phyloP scores from a whole-genome alignment of 2,329 filamentous ascomycete species.

The Colletotrichum incanum region DNA sequence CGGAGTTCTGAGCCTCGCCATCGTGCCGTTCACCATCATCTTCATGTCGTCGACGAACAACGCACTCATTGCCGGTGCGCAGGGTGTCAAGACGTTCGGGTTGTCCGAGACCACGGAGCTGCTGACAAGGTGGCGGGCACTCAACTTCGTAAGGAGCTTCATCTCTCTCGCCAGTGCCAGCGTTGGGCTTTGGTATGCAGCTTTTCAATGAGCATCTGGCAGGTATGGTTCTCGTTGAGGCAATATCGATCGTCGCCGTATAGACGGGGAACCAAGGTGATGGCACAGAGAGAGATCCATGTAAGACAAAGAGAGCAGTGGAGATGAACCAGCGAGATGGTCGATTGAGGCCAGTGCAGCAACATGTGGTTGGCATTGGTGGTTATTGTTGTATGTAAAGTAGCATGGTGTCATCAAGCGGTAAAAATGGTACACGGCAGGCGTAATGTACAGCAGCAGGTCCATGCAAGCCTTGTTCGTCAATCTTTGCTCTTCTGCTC shows the following conservation, averaged over 20 bases:
- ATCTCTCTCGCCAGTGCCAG: slow-evolving; percentile 33
- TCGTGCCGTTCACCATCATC: slow-evolving; percentile 58
- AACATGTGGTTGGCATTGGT: slow-evolving; percentile 6
- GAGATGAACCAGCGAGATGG: slow-evolving; percentile 7
- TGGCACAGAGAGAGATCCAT: slow-evolving; percentile 24
- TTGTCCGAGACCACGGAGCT: slow-evolving; percentile 33
- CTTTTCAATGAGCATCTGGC: slow-evolving; percentile 17
- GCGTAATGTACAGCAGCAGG: slow-evolving; percentile 27
- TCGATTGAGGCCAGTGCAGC: slow-evolving; percentile 11
- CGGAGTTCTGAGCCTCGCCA: slow-evolving; percentile 52
- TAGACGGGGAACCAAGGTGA: slow-evolving; percentile 13
- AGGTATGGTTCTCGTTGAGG: neutral
- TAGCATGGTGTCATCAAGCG: slow-evolving; percentile 13
- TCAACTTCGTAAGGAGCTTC: slow-evolving; percentile 39
- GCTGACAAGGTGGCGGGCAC: slow-evolving; percentile 39
- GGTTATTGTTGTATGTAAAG: slow-evolving; percentile 1
- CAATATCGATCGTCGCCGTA: slow-evolving; percentile 21
- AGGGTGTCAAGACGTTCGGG: slow-evolving; percentile 29
- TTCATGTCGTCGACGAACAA: slow-evolving; percentile 57
- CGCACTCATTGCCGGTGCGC: slow-evolving; percentile 47
- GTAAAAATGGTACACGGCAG: slow-evolving; percentile 16
- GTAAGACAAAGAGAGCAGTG: slow-evolving; percentile 28
- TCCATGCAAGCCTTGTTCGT: slow-evolving; percentile 31
- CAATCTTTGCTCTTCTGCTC: slow-evolving; percentile 25
- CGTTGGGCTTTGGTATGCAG: slow-evolving; percentile 35